A percentile compares a stretch with the other conserved stretches of the same genome.
These are phyloP conservation scores for Tuber calosporum DNA, from an alignment of 495 filamentous ascomycete species.

Conservation along the genomic window DNA sequence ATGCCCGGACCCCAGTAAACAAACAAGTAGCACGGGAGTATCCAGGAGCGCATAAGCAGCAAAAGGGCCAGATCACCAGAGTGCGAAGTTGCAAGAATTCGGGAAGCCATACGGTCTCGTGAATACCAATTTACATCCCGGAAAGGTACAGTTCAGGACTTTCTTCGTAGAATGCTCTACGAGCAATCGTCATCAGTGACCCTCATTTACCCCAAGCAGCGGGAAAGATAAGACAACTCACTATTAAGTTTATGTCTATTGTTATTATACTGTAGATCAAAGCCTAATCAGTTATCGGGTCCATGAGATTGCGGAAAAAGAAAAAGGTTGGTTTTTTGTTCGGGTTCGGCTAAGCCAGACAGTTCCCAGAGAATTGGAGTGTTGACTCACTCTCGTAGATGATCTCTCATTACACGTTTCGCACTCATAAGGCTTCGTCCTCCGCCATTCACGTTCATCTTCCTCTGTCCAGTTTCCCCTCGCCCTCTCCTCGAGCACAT, in stretches of 20 bases:
- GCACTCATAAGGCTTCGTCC: slow-evolving; percentile 38
- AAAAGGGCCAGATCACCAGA: not conserved
- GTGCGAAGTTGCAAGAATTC: not conserved
- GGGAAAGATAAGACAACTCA: slow-evolving; percentile 7
- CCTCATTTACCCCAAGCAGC: not conserved
- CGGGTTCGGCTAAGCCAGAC: not conserved
- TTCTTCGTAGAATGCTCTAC: slow-evolving; percentile 35
- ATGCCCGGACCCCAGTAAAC: not conserved
- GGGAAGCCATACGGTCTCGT: slow-evolving; percentile 28
- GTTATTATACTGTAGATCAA: slow-evolving; percentile 31
- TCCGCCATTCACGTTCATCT: slow-evolving; percentile 36
- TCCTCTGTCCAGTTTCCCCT: slow-evolving; percentile 38
- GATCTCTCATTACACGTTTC: slow-evolving; percentile 33
- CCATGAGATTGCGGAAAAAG: not conserved
- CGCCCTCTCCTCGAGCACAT: slow-evolving; percentile 36
- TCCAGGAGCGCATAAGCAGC: not conserved
- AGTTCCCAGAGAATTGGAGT: not conserved
- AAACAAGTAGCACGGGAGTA: not conserved
- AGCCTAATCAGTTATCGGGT: slow-evolving; percentile 13
- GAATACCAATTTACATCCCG: slow-evolving; percentile 39
- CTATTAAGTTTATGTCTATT: slow-evolving; percentile 39
- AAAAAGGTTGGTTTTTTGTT: not conserved
- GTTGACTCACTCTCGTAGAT: slow-evolving; percentile 35
- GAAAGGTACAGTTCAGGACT: slow-evolving; percentile 34
- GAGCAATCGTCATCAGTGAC: not conserved